Evolutionary conservation across 2,329 filamentous ascomycete species (phyloP).

Genomic region (Ceratocystis albifundus): DNA sequence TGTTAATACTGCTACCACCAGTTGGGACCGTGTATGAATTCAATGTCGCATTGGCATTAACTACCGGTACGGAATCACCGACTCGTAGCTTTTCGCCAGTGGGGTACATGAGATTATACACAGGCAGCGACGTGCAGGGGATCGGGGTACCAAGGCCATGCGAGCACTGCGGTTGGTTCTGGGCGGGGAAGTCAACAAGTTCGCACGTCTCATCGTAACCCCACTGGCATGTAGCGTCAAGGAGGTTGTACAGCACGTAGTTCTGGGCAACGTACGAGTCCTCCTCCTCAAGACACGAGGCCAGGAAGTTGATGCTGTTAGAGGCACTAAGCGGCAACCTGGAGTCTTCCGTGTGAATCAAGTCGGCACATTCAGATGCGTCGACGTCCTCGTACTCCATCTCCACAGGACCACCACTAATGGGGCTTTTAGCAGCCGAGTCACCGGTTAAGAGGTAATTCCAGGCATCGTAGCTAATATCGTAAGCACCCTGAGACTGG

Average conservation of each 20-base stretch:
- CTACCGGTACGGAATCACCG: slow-evolving; percentile 9
- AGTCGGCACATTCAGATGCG: slow-evolving; percentile 38
- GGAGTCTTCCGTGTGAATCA: slow-evolving; percentile 39
- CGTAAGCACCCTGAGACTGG: slow-evolving; percentile 44
- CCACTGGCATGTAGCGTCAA: slow-evolving; percentile 39
- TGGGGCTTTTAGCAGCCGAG: slow-evolving; percentile 37
- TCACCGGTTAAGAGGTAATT: slow-evolving; percentile 45
- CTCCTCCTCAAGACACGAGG: slow-evolving; percentile 35
- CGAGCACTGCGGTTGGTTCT: slow-evolving; percentile 44
- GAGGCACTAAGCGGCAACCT: slow-evolving; percentile 44
- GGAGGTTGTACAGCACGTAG: slow-evolving; percentile 43
- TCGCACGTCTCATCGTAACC: slow-evolving; percentile 43
- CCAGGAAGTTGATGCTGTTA: slow-evolving; percentile 46
- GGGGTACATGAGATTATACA: slow-evolving; percentile 43
- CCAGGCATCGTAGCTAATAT: slow-evolving; percentile 52
- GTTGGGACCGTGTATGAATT: background rate
- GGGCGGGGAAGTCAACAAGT: slow-evolving; percentile 34
- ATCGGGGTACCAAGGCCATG: slow-evolving; percentile 33
- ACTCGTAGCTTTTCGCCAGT: slow-evolving; percentile 33
- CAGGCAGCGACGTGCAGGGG: slow-evolving; percentile 31
- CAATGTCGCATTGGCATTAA: slow-evolving; percentile 16
- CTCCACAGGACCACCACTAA: slow-evolving; percentile 38
- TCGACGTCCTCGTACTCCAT: slow-evolving; percentile 42
- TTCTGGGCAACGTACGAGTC: slow-evolving; percentile 43
- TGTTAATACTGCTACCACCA: background rate